A percentile compares a stretch with the other conserved stretches of the same genome.
Conservation (phyloP, 768 basidiomycete species). For the Agrocybe pediades region DNA sequence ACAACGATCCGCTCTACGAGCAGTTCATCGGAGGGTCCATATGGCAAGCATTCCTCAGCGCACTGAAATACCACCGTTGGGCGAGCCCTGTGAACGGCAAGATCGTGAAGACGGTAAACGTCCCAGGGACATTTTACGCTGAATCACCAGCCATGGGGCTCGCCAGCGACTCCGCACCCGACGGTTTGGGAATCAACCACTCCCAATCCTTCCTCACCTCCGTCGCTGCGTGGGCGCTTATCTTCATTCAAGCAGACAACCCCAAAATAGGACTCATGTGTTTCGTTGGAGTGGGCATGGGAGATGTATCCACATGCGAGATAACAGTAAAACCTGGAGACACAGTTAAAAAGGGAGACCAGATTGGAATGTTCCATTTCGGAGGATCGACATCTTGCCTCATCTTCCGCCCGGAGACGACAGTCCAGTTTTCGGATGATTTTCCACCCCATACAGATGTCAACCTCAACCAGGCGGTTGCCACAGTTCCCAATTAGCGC, state of each 20-base stretch:
- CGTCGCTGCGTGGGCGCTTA: not conserved
- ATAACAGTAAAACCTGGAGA: not conserved
- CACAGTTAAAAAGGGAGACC: not conserved
- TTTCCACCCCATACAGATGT: not conserved
- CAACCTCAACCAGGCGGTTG: not conserved
- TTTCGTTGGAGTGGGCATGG: slow-evolving; percentile 1
- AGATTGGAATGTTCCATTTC: slow-evolving; percentile 4
- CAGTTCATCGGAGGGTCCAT: slow-evolving; percentile 2
- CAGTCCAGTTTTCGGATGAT: not conserved
- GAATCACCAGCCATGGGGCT: not conserved
- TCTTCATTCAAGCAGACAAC: not conserved
- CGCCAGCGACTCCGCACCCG: not conserved
- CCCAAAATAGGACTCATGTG: not conserved
- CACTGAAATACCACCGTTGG: slow-evolving; percentile 1
- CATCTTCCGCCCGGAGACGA: slow-evolving; percentile 4
- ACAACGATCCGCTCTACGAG: not conserved
- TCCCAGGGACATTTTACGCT: not conserved
- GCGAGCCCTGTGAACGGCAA: not conserved
- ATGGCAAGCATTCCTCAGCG: slow-evolving; percentile 4
- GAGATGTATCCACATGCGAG: not conserved
- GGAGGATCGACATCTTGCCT: slow-evolving; percentile 1
- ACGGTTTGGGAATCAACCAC: not conserved
- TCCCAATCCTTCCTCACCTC: too few species aligned
- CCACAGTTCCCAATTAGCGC: too few species aligned
- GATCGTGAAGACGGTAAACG: not conserved